A percentile compares a stretch with the other conserved stretches of the same genome.
phyloP scores from a whole-genome alignment of 2,329 filamentous ascomycete genomes.

The Pezicula radicicola region DNA sequence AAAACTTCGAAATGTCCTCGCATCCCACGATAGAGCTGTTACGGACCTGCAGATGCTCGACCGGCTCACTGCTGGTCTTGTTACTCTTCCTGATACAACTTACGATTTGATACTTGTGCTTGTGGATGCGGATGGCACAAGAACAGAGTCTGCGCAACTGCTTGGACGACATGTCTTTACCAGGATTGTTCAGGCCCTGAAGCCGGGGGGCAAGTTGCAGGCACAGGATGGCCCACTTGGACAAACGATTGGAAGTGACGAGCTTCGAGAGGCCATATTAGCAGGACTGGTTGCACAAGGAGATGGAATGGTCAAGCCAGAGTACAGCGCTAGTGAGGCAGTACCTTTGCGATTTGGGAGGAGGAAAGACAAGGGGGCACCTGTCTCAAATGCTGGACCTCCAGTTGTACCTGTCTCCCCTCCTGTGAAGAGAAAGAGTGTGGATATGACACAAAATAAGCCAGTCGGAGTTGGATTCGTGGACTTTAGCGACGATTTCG shows the following conservation, averaged over 20 bases:
- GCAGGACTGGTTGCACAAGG: slow-evolving; percentile 67
- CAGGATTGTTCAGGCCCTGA: slow-evolving; percentile 68
- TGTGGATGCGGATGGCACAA: slow-evolving; percentile 68
- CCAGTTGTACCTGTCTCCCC: slow-evolving; percentile 28
- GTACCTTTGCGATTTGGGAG: slow-evolving; percentile 54
- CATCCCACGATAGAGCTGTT: slow-evolving; percentile 67
- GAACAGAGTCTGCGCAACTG: slow-evolving; percentile 58
- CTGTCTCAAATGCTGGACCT: slow-evolving; percentile 33
- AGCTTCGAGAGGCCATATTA: slow-evolving; percentile 77
- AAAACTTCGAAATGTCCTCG: slow-evolving; percentile 67
- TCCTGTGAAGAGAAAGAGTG: slow-evolving; percentile 22
- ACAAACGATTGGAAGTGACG: slow-evolving; percentile 36
- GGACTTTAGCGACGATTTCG: slow-evolving; percentile 63
- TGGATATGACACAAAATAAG: slow-evolving; percentile 19
- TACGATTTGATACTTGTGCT: slow-evolving; percentile 87
- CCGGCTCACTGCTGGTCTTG: slow-evolving; percentile 78
- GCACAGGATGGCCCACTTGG: slow-evolving; percentile 65
- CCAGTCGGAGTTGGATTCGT: slow-evolving; percentile 65
- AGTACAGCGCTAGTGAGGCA: slow-evolving; percentile 35
- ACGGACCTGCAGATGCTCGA: slow-evolving; percentile 98
- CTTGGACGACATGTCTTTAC: slow-evolving; percentile 67
- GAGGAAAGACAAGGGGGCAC: slow-evolving; percentile 50
- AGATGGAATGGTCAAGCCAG: slow-evolving; percentile 72
- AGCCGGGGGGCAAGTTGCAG: slow-evolving; percentile 62
- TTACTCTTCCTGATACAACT: slow-evolving; percentile 69